Percentiles rank a stretch among this genome's conserved stretches.
These are phyloP conservation scores for Beauveria rudraprayagi DNA, from an alignment of 2,329 filamentous ascomycete species.

Conservation along the genomic window DNA sequence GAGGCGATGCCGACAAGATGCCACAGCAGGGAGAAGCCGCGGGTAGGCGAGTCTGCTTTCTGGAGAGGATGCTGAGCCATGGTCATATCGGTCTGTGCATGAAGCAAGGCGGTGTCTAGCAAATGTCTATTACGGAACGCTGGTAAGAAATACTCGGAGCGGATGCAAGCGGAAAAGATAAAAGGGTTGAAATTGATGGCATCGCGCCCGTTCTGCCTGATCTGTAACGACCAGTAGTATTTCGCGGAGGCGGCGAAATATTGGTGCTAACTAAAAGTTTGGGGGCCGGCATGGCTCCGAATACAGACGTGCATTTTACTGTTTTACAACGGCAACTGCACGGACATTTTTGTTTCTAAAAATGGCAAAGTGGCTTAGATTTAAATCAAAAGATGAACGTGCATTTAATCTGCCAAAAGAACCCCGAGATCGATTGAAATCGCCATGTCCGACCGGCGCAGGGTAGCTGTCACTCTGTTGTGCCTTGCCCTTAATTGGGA, in stretches of 20 bases:
- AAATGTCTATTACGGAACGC: not conserved
- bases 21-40: constrained; percentile 51
- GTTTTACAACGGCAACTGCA: not conserved
- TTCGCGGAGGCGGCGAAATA: constrained; percentile 6
- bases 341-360: not conserved
- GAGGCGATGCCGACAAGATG: constrained; percentile 48
- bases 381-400: not conserved
- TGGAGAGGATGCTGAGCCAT: constrained; percentile 55
- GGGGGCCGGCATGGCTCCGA: not conserved
- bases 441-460: not conserved
- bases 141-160: too few relatives aligned
- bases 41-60: constrained; percentile 56
- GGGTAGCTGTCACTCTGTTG: not conserved
- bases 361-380: not conserved
- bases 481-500: not conserved
- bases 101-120: not conserved
- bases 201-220: too few relatives aligned
- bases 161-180: too few relatives aligned
- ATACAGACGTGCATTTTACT: not conserved
- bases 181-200: not conserved
- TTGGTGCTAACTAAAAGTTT: not conserved
- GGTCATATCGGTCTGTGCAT: not conserved
- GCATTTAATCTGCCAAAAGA: not conserved
- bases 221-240: not conserved
- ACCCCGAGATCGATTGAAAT: not conserved